Base-by-base conservation (phyloP, 2,329 filamentous ascomycete genomes). In the Phialophora expanda region DNA sequence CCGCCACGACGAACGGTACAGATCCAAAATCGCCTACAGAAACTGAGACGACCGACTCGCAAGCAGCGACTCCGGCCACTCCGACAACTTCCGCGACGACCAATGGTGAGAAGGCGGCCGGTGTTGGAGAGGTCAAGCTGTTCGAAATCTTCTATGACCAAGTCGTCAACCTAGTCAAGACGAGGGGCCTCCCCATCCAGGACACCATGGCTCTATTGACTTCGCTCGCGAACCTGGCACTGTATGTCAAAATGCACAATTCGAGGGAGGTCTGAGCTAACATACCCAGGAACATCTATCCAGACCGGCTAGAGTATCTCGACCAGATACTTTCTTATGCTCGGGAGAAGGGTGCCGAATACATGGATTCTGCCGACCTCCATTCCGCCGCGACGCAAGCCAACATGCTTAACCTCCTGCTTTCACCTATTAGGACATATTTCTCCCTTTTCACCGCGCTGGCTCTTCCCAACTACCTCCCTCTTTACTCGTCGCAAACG, bases 81-180 rank as follows among this genome's bases (percentile, higher is more conserved):
- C 68, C 68, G 17, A n/a, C 38, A 38, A 57, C 72, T 12, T 68
- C 69, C 6, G 17, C 38, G 48, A 64, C 74, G 59, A 72, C 72
- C 63, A 72, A 76, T 48, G 78, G 77, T 64, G 74, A 75, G 50
- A 75, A 76, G 48, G 76, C 73, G 28, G 70, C 65, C 28, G 74
- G 73, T 56, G 76, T 78, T 32, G 81, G 89, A 60, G 89, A 92
- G 73, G 88, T 97, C 65, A 94, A 92, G 78, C 86, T 99, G 26
- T 98, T 98, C 77, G 93, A 98, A 78, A 92, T 98, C 66, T 99
- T 98, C 83, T 96, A 98, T 75, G 90, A 93, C 59, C 95, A 98
- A 78, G 95, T 98, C 68, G 90, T 96, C 75, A 93, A 94, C 74
- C 83, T 99, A 59, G 93, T 98, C 68, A 94, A 93, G 78, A 91